Percentiles rank a stretch among this genome's conserved stretches.
Conservation (phyloP, 2,329 filamentous ascomycete genomes). For the Plectosphaerella plurivora region DNA sequence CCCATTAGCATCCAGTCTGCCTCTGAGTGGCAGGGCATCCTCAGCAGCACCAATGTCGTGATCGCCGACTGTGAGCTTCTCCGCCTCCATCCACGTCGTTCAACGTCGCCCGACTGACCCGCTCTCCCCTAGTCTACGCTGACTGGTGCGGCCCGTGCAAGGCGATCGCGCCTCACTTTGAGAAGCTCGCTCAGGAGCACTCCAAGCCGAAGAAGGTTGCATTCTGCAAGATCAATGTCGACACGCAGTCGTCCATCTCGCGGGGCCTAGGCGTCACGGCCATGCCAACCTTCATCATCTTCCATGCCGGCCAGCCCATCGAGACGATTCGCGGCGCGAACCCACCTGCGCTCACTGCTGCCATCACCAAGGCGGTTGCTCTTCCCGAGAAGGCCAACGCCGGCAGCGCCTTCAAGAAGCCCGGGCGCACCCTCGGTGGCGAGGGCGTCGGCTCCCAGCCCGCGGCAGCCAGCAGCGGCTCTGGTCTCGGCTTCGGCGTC, state of each 20-base stretch:
- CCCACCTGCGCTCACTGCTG: conserved; percentile 67
- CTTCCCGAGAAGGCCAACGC: conserved; percentile 37
- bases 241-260: conserved; percentile 73
- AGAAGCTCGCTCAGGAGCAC: conserved; percentile 74
- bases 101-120: conserved; percentile 17
- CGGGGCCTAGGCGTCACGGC: conserved; percentile 74
- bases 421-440: conserved; percentile 50
- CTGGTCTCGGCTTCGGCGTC: conserved; percentile 25
- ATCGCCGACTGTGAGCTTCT: conserved; percentile 77
- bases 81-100: background rate
- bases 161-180: conserved; percentile 83
- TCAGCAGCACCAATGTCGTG: conserved; percentile 72
- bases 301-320: conserved; percentile 68
- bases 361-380: conserved; percentile 67
- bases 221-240: conserved; percentile 90
- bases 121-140: conserved; percentile 67
- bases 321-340: conserved; percentile 81
- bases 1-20: conserved; percentile 58
- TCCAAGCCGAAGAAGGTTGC: conserved; percentile 77
- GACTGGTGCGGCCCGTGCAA: conserved; percentile 96
- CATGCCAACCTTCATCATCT: conserved; percentile 94
- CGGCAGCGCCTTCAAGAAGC: conserved; percentile 47
- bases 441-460: conserved; percentile 13
- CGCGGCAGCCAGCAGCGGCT: conserved; percentile 17
- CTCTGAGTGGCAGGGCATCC: conserved; percentile 66